Evolutionary conservation across 2,329 filamentous ascomycete species (phyloP), one percentile per base, ranked within the genome.

Genomic region (Pseudogymnoascus verrucosus): DNA sequence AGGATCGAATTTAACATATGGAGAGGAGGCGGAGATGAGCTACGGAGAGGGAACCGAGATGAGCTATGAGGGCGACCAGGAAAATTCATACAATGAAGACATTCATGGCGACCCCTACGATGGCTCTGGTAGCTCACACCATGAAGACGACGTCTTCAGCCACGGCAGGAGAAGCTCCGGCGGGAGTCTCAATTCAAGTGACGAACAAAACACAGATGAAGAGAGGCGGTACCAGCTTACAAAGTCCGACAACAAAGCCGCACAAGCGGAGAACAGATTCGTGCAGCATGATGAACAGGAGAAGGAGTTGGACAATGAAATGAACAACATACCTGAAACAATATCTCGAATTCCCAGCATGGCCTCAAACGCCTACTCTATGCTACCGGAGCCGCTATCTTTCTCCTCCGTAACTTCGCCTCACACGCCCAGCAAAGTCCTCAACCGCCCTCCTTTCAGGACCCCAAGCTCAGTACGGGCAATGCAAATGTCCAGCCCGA

Each of bases 401-500:
- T 62, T 64, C 40, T 40, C 6, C 62, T 74, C 62, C 71, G 75
- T 42, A 75, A 78, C 10, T 11, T 61, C 59, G 4, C 62, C 65
- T 31, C 67, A 64, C 10, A 71, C 69, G 19, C 70, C 69, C 31
- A 71, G 82, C 21, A 82, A 87, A 62, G 80, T 81, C 6, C 84
- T 82, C 6, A 80, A 82, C 7, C 82, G 88, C 2, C 83, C 86
- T 4, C 82, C 84, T 1, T 91, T 91, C 72, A 81, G 88, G 59
- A 88, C 88, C 11, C 84, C 88, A 0, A 88, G 87, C 1, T 86
- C 85, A 11, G 84, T 90, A 6, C 84, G 85, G 60, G 86, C 86
- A 1, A 81, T 90, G 76, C 89, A 91, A 68, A 89, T 91, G 85
- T 82, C 83, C 1, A 89, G 87, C 0, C 88, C 87, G 0, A 78